Evolutionary conservation across 345 rosid genomes (phyloP), one percentile per base, ranked within the genome.

Genomic region (Dipteronia dyeriana): DNA sequence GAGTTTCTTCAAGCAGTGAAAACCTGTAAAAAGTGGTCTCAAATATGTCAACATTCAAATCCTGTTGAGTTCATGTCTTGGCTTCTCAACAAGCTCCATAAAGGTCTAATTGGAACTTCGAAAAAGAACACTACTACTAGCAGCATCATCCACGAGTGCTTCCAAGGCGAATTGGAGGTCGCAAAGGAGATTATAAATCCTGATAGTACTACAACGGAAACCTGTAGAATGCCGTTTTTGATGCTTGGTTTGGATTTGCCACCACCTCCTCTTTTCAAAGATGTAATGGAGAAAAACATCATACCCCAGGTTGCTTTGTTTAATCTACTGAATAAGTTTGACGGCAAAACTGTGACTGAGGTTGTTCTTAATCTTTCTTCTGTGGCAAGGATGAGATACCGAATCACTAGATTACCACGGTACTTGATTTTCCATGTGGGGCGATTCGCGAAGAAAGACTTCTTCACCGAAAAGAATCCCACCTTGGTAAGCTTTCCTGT

Each of bases 201-300:
- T 57, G 75, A 31, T 26, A 80, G 60, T 47, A 66, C 71, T 81
- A 65, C 75, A 17, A 74, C 78, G 65, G 97, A 90, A 84, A 82
- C 86, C 17, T 89, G 88, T 74, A 90, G 89, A 84, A 96, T 92
- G 98, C 90, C 97, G 26, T 96, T 88, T 84, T 82, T 94, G 85
- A 92, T 94, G 99, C 97, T 96, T 82, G 98, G 98, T 31, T 83
- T 96, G 76, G 99, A 96, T 87, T 88, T 96, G 86, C 99, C 99
- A 9, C 98, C 98, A 23, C 97, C 97, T 5, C 99, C 98, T 47
- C 93, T 96, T 74, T 96, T 96, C 86, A 87, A 91, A 87, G 99
- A 96, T 73, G 97, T 94, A 76, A 92, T 96, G 99, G 99, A 96
- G 86, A 96, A 96, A 84, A 96, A 94, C 81, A 96, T 96, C 4